Evolutionary conservation across 345 rosid species (phyloP).

Genomic region (Bruguiera gymnorhiza): DNA sequence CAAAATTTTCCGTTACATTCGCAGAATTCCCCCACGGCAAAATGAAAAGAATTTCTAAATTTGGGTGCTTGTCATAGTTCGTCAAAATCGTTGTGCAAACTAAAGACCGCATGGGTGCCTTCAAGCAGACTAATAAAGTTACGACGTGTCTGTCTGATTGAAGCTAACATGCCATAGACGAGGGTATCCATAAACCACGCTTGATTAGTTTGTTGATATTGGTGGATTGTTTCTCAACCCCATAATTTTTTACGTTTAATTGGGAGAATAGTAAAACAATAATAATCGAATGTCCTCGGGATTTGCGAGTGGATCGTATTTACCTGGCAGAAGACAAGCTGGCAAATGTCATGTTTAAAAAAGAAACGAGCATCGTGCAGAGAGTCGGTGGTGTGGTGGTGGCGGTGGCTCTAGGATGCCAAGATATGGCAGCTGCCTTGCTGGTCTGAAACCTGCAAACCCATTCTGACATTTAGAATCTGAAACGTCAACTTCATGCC

Average conservation of each 20-base stretch:
- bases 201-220: no score
- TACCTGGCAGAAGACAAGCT: slow-evolving; percentile 27
- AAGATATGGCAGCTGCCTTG: background rate
- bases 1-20: slow-evolving; percentile 22
- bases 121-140: no score
- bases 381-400: no score
- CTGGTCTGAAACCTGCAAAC: background rate
- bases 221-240: no score
- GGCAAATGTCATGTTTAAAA: slow-evolving; percentile 15
- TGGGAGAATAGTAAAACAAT: background rate
- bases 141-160: no score
- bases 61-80: no score
- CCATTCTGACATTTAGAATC: slow-evolving; percentile 57
- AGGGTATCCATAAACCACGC: no score
- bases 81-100: no score
- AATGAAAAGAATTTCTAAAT: background rate
- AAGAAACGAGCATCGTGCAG: no score
- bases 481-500: slow-evolving; percentile 62
- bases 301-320: slow-evolving; percentile 24
- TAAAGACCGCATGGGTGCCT: no score
- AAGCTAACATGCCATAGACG: no score
- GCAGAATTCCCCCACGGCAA: background rate
- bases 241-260: no score
- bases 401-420: slow-evolving; percentile 1
- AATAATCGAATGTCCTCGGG: slow-evolving; percentile 35